A percentile compares a stretch with the other conserved stretches of the same genome.
phyloP scores from a whole-genome alignment of 2,329 filamentous ascomycete genomes.

The Colletotrichum spinosum region DNA sequence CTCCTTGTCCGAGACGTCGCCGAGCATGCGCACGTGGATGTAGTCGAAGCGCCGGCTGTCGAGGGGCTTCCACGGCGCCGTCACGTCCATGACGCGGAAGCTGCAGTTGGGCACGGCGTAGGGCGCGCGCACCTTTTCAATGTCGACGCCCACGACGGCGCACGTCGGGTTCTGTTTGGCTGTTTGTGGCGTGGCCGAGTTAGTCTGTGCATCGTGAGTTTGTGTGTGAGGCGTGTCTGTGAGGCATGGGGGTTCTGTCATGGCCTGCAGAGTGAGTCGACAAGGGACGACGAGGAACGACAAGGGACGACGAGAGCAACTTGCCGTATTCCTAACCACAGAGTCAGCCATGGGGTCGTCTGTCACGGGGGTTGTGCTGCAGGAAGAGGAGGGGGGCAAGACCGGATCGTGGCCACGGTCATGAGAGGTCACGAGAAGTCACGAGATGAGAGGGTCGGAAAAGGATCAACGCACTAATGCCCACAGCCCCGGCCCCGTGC shows the following conservation, averaged over 20 bases:
- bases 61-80: slow-evolving; percentile 41
- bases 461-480: slow-evolving; percentile 41
- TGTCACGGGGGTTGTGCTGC: not conserved
- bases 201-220: slow-evolving; percentile 3
- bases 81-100: slow-evolving; percentile 45
- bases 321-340: slow-evolving; percentile 41
- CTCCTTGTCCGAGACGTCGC: slow-evolving; percentile 43
- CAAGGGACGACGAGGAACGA: not conserved
- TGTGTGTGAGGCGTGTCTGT: slow-evolving; percentile 1
- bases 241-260: not conserved
- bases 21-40: slow-evolving; percentile 48
- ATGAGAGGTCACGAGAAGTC: not conserved
- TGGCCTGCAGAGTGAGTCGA: not conserved
- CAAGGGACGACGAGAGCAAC: slow-evolving; percentile 6
- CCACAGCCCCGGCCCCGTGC: slow-evolving; percentile 46
- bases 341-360: slow-evolving; percentile 26
- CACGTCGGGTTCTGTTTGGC: slow-evolving; percentile 43
- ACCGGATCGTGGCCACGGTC: not conserved
- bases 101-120: slow-evolving; percentile 43
- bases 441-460: not conserved
- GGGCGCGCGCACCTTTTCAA: slow-evolving; percentile 44
- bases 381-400: too few relatives aligned
- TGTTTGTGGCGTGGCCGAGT: slow-evolving; percentile 1
- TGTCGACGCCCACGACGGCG: slow-evolving; percentile 45
- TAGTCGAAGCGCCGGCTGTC: slow-evolving; percentile 44